These are phyloP conservation scores for Fusarium sublunatum DNA, from an alignment of 2,329 filamentous ascomycete species.

Conservation along the genomic window DNA sequence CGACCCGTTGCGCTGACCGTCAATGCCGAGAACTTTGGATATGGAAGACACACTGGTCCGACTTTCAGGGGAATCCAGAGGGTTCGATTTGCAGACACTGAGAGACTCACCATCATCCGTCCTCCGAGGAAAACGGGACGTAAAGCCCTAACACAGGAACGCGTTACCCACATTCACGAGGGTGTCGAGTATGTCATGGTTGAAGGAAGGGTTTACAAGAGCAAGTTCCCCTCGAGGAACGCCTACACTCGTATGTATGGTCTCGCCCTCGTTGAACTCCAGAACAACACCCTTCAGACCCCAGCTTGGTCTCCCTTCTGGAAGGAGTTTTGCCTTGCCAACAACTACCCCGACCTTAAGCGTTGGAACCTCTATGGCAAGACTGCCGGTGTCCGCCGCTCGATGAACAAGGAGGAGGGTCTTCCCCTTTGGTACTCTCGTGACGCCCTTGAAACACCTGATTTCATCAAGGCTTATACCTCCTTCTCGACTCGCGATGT, in stretches of 20 bases:
- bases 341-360: not conserved
- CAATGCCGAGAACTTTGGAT: no score
- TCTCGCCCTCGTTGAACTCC: not conserved
- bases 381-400: slow-evolving; percentile 18
- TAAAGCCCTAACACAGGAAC: no score
- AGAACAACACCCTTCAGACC: not conserved
- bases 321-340: not conserved
- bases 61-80: no score
- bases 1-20: not conserved
- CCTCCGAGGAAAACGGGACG: no score
- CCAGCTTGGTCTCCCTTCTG: not conserved
- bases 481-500: not conserved
- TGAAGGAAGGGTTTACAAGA: not conserved
- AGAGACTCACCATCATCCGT: no score
- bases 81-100: no score
- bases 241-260: not conserved
- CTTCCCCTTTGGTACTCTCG: slow-evolving; percentile 4
- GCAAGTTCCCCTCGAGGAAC: no score
- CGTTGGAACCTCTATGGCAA: not conserved
- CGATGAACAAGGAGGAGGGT: slow-evolving; percentile 13
- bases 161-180: no score
- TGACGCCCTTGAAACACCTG: not conserved
- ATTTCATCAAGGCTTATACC: not conserved
- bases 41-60: no score
- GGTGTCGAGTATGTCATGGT: no score